Evolutionary conservation across 345 rosid genomes (phyloP).

Genomic region (Theobroma cacao): DNA sequence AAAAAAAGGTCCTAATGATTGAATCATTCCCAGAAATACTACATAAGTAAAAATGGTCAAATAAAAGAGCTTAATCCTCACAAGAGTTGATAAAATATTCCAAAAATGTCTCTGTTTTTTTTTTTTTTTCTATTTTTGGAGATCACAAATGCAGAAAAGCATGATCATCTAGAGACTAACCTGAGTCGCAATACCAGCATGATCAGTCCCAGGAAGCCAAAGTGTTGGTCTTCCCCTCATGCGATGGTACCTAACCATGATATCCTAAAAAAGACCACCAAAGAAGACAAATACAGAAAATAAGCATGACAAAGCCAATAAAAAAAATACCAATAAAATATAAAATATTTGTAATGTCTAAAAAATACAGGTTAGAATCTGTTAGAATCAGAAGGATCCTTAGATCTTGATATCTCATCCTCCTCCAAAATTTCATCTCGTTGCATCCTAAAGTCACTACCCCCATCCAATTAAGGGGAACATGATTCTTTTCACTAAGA

Average conservation of each 20-base stretch:
- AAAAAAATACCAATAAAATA: not conserved
- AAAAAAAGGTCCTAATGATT: not conserved
- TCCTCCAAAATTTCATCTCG: not conserved
- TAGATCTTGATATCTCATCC: not conserved
- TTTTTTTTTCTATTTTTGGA: not conserved
- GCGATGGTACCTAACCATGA: constrained; percentile 84
- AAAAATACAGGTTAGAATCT: not conserved
- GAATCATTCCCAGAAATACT: not conserved
- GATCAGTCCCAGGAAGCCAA: constrained; percentile 99
- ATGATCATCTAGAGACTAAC: constrained; percentile 31
- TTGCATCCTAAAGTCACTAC: not conserved
- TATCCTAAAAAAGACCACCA: constrained; percentile 49
- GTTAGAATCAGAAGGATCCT: constrained; percentile 1
- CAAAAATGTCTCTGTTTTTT: not conserved
- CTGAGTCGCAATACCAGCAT: constrained; percentile 99
- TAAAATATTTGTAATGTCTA: not conserved
- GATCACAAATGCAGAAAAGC: not conserved
- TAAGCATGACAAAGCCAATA: not conserved
- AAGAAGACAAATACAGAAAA: constrained; percentile 18
- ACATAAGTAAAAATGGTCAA: not conserved
- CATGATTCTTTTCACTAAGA: not conserved
- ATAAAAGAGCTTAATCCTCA: not conserved
- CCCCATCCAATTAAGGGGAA: not conserved
- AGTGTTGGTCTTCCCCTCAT: constrained; percentile 97
- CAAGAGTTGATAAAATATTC: not conserved